Conservation (phyloP, 1,139 yeast species). For the Candida sp. region DNA sequence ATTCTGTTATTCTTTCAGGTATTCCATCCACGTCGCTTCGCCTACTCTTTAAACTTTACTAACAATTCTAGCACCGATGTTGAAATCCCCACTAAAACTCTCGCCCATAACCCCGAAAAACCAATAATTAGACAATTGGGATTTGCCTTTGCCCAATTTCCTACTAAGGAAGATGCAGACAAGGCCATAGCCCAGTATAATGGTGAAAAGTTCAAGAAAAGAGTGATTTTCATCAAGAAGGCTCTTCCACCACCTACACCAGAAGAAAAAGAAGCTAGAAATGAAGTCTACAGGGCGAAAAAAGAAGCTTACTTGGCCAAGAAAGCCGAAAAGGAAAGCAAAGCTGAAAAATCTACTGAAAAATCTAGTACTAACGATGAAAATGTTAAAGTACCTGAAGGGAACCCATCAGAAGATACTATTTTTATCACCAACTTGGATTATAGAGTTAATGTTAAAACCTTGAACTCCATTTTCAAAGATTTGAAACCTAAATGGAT, state of each 20-base stretch:
- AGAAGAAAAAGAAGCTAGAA: conserved; percentile 40
- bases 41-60: conserved; percentile 5
- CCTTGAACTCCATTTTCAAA: conserved; percentile 42
- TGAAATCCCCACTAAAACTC: conserved; percentile 39
- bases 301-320: conserved; percentile 17
- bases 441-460: conserved; percentile 41
- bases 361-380: conserved; percentile 10
- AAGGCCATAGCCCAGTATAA: conserved; percentile 42
- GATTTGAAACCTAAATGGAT: conserved; percentile 52
- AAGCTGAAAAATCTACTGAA: conserved; percentile 14
- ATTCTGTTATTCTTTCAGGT: too few species aligned
- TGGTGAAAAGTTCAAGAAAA: conserved; percentile 43
- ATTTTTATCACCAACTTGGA: conserved; percentile 59
- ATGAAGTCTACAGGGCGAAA: conserved; percentile 36
- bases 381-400: conserved; percentile 40
- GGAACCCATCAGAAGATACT: conserved; percentile 52
- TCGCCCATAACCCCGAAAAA: conserved; percentile 25
- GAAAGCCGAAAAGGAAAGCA: conserved; percentile 20
- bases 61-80: conserved; percentile 24
- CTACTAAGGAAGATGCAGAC: conserved; percentile 45
- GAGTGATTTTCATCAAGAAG: conserved; percentile 47
- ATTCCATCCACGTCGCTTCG: too few species aligned
- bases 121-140: conserved; percentile 42
- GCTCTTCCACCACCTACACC: conserved; percentile 53
- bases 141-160: conserved; percentile 53